A percentile compares a stretch with the other conserved stretches of the same genome.
phyloP scores from a whole-genome alignment of 805 yeast species.

The Suhomyces kilbournensis region DNA sequence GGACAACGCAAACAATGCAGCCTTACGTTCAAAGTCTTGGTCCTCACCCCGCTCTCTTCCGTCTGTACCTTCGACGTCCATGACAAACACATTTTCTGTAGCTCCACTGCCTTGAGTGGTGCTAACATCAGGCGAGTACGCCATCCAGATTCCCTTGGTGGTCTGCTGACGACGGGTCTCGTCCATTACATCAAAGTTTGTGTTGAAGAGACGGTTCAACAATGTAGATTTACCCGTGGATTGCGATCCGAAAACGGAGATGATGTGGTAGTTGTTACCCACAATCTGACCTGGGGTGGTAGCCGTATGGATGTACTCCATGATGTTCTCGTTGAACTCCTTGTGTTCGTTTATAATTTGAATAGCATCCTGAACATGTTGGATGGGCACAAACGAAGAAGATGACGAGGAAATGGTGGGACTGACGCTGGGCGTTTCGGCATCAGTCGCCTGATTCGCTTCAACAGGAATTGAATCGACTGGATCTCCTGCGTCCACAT shows the following conservation, averaged over 20 bases:
- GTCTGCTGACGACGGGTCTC: constrained; percentile 85
- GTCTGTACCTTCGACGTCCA: constrained; percentile 99
- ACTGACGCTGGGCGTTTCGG: constrained; percentile 9
- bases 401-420: constrained; percentile 29
- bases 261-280: constrained; percentile 80
- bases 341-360: constrained; percentile 66
- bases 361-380: constrained; percentile 38
- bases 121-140: constrained; percentile 36
- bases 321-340: constrained; percentile 41
- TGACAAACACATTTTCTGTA: constrained; percentile 55
- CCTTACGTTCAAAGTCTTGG: constrained; percentile 95
- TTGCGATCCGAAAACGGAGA: constrained; percentile 96
- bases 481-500: constrained; percentile 5
- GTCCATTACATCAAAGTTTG: constrained; percentile 91
- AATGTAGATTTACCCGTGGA: constrained; percentile 95
- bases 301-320: constrained; percentile 33
- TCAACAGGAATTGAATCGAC: background rate
- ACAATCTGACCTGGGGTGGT: constrained; percentile 31
- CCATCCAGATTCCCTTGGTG: constrained; percentile 48
- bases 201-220: constrained; percentile 79
- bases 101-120: constrained; percentile 9
- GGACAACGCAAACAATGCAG: constrained; percentile 90
- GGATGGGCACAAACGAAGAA: constrained; percentile 41
- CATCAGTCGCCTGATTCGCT: background rate
- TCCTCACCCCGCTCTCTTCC: constrained; percentile 98